Base-by-base conservation (phyloP, 352 stramenopile species). In the Phytophthora boehmeriae region DNA sequence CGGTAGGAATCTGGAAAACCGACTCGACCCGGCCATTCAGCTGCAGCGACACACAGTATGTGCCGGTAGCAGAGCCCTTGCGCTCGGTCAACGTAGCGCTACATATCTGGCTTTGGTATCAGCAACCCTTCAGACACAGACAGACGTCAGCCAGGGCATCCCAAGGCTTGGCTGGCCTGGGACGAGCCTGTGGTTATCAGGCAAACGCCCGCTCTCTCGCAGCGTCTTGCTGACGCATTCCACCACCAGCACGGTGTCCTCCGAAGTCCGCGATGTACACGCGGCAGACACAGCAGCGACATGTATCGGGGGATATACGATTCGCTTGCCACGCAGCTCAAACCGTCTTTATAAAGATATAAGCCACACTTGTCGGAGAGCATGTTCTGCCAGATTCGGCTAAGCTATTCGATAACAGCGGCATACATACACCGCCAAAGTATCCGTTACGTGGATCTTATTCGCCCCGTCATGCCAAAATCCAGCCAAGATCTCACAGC, bases 291-390 rank as follows among this genome's bases (percentile, higher is more conserved):
- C 19, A 36, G 34, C 32, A 44, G 23, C 49, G 58, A 66, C 53
- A 68, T 54, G 61, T 65, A 69, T 69, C 63, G 61, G 55, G 60
- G 64, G 35, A 69, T 34, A 64, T 69, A 64, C 61, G 49, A 9
- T 11, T 17, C 19, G 14, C 38, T 16, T 17, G 38, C 38, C 38
- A 6, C 16, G 38, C 13, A 44, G 61, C 60, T 25, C 28, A 68
- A 64, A 63, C 54, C 5, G 45, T 46, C 45, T 52, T 22, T 44
- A 30, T 45, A 28, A 35, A 39, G 51, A 67, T 66, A 42, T 22
- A n/a, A n/a, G n/a, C n/a, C 25, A 8, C 25, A 6, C 25, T 30
- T 30, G 3, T 30, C 6, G 25, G 25, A 3, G 25, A 8, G 25
- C 25, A 30, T n/a, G n/a, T n/a, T n/a, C n/a, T n/a, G n/a, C n/a